Evolutionary conservation across 805 yeast species (phyloP).

Genomic region (Nakazawaea pomicola): DNA sequence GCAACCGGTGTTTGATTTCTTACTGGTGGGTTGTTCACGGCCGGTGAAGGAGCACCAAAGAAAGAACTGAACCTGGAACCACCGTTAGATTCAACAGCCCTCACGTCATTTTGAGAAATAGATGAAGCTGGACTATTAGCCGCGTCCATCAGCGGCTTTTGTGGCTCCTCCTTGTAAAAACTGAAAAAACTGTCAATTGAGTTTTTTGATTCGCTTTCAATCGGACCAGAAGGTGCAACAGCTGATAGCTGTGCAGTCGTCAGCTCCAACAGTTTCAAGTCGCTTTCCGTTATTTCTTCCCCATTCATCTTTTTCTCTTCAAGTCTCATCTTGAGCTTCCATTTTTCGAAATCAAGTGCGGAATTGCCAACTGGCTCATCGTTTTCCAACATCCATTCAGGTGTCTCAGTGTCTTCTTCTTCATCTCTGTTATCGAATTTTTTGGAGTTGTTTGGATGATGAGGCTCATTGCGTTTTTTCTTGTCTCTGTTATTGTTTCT

Average conservation of each 20-base stretch:
- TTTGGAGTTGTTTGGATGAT: slow-evolving; percentile 16
- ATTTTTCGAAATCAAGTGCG: slow-evolving; percentile 52
- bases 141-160: too few species aligned
- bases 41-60: slow-evolving; percentile 12
- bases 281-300: slow-evolving; percentile 27
- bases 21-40: slow-evolving; percentile 3
- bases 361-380: slow-evolving; percentile 41
- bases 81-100: slow-evolving; percentile 1
- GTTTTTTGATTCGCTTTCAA: slow-evolving; percentile 22
- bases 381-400: slow-evolving; percentile 34
- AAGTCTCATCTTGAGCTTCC: slow-evolving; percentile 50
- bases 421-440: slow-evolving; percentile 20
- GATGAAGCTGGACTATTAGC: too few species aligned
- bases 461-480: slow-evolving; percentile 10
- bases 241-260: background rate
- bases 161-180: slow-evolving; percentile 21
- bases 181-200: slow-evolving; percentile 40
- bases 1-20: background rate
- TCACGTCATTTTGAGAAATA: background rate
- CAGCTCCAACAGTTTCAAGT: slow-evolving; percentile 16
- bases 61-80: slow-evolving; percentile 18
- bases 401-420: slow-evolving; percentile 29
- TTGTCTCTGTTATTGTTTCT: slow-evolving; percentile 11
- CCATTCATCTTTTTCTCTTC: slow-evolving; percentile 46
- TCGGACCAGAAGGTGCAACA: background rate